These are phyloP conservation scores for Tolypocladium nubicola DNA, from an alignment of 2,329 filamentous ascomycete species.

Conservation along the genomic window DNA sequence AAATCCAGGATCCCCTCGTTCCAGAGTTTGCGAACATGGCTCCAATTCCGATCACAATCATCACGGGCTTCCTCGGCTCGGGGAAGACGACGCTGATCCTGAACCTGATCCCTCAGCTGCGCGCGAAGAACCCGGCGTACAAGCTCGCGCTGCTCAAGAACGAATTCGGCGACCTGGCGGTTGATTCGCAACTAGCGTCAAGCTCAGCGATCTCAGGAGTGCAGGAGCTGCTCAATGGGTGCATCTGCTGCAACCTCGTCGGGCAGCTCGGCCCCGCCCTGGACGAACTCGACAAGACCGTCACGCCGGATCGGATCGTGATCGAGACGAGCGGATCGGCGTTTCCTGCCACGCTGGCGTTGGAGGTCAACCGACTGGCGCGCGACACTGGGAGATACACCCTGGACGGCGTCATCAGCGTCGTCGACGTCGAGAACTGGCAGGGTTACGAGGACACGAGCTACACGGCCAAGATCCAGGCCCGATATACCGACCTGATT, in stretches of 20 bases:
- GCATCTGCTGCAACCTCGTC: slow-evolving; percentile 98
- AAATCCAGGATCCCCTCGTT: neutral
- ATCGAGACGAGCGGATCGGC: slow-evolving; percentile 88
- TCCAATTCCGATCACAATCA: slow-evolving; percentile 81
- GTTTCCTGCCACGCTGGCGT: slow-evolving; percentile 78
- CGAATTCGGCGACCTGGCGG: slow-evolving; percentile 89
- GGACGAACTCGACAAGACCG: slow-evolving; percentile 51
- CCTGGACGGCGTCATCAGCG: slow-evolving; percentile 79
- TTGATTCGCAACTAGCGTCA: slow-evolving; percentile 85
- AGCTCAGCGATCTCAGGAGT: slow-evolving; percentile 79
- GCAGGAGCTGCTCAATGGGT: slow-evolving; percentile 87
- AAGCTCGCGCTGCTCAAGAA: slow-evolving; percentile 93
- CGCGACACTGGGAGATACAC: slow-evolving; percentile 59
- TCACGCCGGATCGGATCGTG: slow-evolving; percentile 71
- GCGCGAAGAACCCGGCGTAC: slow-evolving; percentile 61
- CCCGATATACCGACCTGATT: slow-evolving; percentile 79
- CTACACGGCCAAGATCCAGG: slow-evolving; percentile 81
- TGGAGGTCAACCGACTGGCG: slow-evolving; percentile 76
- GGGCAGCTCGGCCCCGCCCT: slow-evolving; percentile 80
- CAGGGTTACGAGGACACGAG: slow-evolving; percentile 83
- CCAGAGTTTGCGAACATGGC: slow-evolving; percentile 31
- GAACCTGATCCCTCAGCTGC: slow-evolving; percentile 84
- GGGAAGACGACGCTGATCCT: slow-evolving; percentile 95
- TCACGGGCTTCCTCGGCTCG: slow-evolving; percentile 92
- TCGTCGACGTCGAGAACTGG: slow-evolving; percentile 95